Conservation (phyloP, 2,329 filamentous ascomycete species). For the Fusarium sororula region DNA sequence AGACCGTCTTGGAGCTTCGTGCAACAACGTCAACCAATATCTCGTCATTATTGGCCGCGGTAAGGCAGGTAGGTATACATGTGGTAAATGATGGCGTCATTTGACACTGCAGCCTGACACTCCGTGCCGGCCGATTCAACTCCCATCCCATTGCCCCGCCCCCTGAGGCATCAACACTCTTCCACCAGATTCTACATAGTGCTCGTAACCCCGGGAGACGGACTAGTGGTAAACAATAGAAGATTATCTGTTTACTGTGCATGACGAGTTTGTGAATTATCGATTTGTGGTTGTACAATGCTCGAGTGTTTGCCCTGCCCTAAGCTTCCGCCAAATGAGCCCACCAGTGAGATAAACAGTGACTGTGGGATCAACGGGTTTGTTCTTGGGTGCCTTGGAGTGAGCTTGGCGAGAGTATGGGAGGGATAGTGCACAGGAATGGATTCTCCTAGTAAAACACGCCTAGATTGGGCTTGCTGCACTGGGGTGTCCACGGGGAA, state of each 20-base stretch:
- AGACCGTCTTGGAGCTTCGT: neutral
- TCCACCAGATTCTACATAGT: neutral
- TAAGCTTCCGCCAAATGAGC: neutral
- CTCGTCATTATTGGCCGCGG: neutral
- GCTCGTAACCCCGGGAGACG: neutral
- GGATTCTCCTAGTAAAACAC: neutral
- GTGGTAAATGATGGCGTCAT: neutral
- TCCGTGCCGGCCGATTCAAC: neutral
- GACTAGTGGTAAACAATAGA: neutral
- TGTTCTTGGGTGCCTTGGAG: rapidly evolving
- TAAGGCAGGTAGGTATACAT: neutral
- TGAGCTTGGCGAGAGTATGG: rapidly evolving
- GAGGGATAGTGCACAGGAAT: neutral
- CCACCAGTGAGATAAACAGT: neutral
- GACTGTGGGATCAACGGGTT: neutral
- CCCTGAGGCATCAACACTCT: neutral
- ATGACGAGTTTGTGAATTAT: neutral
- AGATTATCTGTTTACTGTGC: rapidly evolving
- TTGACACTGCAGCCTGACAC: neutral
- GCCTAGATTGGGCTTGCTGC: neutral
- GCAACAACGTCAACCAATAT: too few relatives aligned
- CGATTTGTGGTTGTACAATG: neutral
- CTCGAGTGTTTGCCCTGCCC: slow-evolving; percentile 10
- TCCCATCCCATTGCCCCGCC: neutral
- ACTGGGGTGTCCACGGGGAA: neutral